Evolutionary conservation across 2,329 filamentous ascomycete genomes (phyloP).

Genomic region (Cyanodermella asteris): DNA sequence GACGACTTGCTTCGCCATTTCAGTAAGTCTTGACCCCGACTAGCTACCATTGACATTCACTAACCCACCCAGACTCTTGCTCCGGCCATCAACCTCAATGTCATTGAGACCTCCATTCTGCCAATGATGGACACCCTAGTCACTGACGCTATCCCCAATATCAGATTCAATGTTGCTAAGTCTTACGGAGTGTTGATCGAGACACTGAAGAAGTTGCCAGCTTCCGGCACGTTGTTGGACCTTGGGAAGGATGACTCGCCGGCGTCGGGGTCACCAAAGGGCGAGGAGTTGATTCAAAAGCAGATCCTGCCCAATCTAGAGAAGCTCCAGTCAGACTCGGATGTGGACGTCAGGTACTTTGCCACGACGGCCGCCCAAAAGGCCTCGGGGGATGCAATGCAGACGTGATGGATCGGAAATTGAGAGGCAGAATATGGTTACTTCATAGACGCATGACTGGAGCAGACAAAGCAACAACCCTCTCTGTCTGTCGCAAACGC

Average conservation of each 20-base stretch:
- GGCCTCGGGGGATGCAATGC: slow-evolving; percentile 14
- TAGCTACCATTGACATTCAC: slow-evolving; percentile 3
- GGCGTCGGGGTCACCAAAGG: slow-evolving; percentile 42
- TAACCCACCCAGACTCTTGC: slow-evolving; percentile 53
- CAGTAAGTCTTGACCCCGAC: slow-evolving; percentile 38
- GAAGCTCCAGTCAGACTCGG: slow-evolving; percentile 90
- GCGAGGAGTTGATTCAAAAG: slow-evolving; percentile 62
- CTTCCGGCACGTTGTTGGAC: slow-evolving; percentile 65
- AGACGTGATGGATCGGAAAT: no score
- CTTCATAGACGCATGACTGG: no score
- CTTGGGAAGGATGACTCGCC: slow-evolving; percentile 55
- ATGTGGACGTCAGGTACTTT: slow-evolving; percentile 96
- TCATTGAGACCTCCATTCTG: slow-evolving; percentile 80
- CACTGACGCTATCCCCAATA: slow-evolving; percentile 89
- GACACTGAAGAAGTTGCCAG: slow-evolving; percentile 76
- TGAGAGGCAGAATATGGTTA: no score
- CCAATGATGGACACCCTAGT: slow-evolving; percentile 93
- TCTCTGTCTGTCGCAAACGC: no score
- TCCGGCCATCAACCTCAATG: slow-evolving; percentile 75
- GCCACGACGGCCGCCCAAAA: slow-evolving; percentile 62
- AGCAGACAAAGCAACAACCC: no score
- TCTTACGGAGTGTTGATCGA: slow-evolving; percentile 80
- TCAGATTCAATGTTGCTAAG: slow-evolving; percentile 98
- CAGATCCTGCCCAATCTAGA: slow-evolving; percentile 74
- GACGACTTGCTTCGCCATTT: slow-evolving; percentile 99